Base-by-base conservation (phyloP, 1,284 basidiomycete genomes). In the Acaromyces ingoldii region DNA sequence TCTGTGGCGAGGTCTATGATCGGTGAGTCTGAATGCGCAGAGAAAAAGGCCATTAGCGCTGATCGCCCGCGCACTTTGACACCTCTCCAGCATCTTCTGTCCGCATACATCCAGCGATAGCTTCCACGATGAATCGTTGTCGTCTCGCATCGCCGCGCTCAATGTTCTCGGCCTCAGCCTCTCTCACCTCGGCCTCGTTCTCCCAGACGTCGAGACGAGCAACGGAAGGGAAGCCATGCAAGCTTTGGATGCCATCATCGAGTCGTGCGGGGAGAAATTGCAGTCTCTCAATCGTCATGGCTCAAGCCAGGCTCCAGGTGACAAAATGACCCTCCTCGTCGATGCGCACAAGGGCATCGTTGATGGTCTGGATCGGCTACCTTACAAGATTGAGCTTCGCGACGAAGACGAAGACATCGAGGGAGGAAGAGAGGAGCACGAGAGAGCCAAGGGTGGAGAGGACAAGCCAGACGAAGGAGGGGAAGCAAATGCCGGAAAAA, bases 111-210 rank as follows among this genome's bases (percentile, higher is more conserved):
- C 87, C 0, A 87, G 89, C 57, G 90, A 95, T 69, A 80, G 82
- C 0, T 85, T 84, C 1, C 89, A 91, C 67, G 90, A 96, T 67
- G 88, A 89, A 65, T 86, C 89, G 0, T 78, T 97, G 3, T 84
- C 89, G 0, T 89, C 85, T 62, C 83, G 91, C 3, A 85, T 96
- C 21, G 88, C 89, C 9, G 91, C 90, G 0, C 80, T 97, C 38
- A 91, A 92, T 65, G 83, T 91, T 79, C 79, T 95, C 0, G 91
- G 95, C 69, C 78, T 97, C 0, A 82, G 83, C 1, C 79, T 96
- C 17, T 85, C 86, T 36, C 90, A 95, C 75, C 82, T 97, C 0
- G 92, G 91, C 4, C 81, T 96, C 4, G 76, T 79, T n/a, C 77
- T 79, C 77, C 87, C 70, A n/a, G n/a, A n/a, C n/a, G n/a, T n/a